Percentiles rank a stretch among this genome's conserved stretches.
phyloP scores from a whole-genome alignment of 352 stramenopile genomes.

The Halophytophthora polymorphica region DNA sequence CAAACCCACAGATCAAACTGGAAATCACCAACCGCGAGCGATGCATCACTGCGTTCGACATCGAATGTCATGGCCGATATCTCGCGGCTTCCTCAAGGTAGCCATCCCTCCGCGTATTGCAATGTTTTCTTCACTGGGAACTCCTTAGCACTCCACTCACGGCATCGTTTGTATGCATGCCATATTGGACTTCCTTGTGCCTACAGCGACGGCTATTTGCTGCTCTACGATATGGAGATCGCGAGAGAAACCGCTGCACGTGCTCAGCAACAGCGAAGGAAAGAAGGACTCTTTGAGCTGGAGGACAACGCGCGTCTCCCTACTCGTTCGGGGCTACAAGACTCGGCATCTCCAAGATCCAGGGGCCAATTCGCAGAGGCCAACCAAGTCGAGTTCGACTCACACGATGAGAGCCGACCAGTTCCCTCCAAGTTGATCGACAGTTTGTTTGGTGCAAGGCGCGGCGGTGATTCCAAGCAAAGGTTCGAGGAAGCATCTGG shows the following conservation, averaged over 20 bases:
- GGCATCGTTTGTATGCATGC: no score
- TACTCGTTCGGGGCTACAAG: constrained; percentile 37
- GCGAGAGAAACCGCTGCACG: constrained; percentile 51
- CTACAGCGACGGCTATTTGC: constrained; percentile 64
- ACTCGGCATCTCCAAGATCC: constrained; percentile 5
- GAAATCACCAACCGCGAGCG: constrained; percentile 59
- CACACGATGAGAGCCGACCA: constrained; percentile 24
- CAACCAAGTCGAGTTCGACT: constrained; percentile 4
- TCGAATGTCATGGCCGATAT: constrained; percentile 71
- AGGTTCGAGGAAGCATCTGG: constrained; percentile 2
- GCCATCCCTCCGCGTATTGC: not conserved
- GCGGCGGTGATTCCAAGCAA: constrained; percentile 8
- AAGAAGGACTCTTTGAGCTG: constrained; percentile 43
- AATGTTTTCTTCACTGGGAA: not conserved
- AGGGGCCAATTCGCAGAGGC: constrained; percentile 5
- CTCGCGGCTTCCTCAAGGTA: constrained; percentile 68
- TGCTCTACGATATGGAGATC: constrained; percentile 84
- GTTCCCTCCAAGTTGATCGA: constrained; percentile 71
- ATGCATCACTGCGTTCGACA: constrained; percentile 59
- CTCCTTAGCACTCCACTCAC: no score
- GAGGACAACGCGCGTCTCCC: constrained; percentile 34
- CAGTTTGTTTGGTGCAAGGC: constrained; percentile 54
- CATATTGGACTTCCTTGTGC: not conserved
- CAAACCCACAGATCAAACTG: constrained; percentile 68
- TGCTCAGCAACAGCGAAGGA: constrained; percentile 30